Base-by-base conservation (phyloP, 2,329 filamentous ascomycete species). In the Diaporthe ilicicola region DNA sequence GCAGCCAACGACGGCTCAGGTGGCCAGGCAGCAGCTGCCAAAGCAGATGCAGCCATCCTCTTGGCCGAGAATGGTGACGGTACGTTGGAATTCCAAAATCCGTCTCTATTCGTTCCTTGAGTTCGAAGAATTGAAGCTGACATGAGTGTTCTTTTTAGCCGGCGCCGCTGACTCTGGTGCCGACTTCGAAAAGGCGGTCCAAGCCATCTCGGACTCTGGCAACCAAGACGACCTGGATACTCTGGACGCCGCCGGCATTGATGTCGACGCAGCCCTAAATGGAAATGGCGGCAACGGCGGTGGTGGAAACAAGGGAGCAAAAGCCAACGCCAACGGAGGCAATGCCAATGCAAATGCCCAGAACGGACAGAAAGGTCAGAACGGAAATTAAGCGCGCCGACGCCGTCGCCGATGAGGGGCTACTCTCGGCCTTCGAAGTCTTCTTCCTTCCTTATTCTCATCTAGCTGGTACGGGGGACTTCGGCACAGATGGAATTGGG, bases 1-100 rank as follows among this genome's bases (percentile, higher is more conserved):
- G 69, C 64, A 22, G 69, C 69, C 54, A 71, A 68, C 46, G 24
- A 71, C 10, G 69, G 69, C 1, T 37, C 64, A 1, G 54, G 53
- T 42, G 69, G 69, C 39, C 37, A 50, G 15, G 46, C 51, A 22
- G 64, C 69, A 51, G 69, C 69, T 19, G 69, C 66, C 22, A 44
- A 44, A 27, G 69, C 69, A 37, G 69, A 68, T 54, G 69, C 69
- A 22, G 69, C 69, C 4, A 68, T 71, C 46, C 69, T 71, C 19
- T 37, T 71, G 34, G 48, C 29, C 3, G 46, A 71, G 34, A 71
- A 71, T 39, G 69, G 69, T 10, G 69, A 71, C 48, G 69, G 69
- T 71, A 68, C 3, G 69, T 61, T 8, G 32, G 8, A 12, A n/a
- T 8, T 10, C 10, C 24, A 12, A 15, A 17, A 2, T 32, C 19